These are phyloP conservation scores for Daldinia caldariorum DNA, from an alignment of 495 filamentous ascomycete species.

Conservation along the genomic window DNA sequence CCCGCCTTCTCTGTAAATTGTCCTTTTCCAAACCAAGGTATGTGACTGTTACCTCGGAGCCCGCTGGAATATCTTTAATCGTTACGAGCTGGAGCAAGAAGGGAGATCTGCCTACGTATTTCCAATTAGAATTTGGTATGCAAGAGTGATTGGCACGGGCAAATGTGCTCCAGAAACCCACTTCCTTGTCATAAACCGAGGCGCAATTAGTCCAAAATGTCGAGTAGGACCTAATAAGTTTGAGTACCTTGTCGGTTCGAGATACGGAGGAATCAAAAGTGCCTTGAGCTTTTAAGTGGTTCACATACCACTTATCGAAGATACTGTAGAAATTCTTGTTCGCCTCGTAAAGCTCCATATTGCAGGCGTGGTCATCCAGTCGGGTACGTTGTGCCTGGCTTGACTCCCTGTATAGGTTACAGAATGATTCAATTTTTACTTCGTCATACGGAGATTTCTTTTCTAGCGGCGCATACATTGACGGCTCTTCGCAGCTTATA, in stretches of 20 bases:
- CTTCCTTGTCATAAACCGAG: too few relatives aligned
- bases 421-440: neutral
- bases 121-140: neutral
- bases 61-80: neutral
- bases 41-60: neutral
- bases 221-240: neutral
- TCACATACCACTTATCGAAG: neutral
- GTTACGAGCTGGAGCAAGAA: neutral
- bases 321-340: constrained; percentile 65
- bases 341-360: constrained; percentile 62
- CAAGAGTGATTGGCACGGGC: constrained; percentile 5
- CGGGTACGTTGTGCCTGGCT: constrained; percentile 1
- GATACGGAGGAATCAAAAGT: neutral
- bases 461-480: neutral
- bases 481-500: neutral
- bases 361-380: constrained; percentile 62
- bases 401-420: neutral
- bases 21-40: neutral
- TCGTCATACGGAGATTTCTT: neutral
- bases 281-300: neutral
- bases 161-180: neutral
- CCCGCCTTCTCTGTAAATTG: neutral
- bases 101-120: neutral
- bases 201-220: neutral
- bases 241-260: neutral